A percentile compares a stretch with the other conserved stretches of the same genome.
Evolutionary conservation across 768 basidiomycete genomes (phyloP).

Genomic region (Hygrocybe coccinea): DNA sequence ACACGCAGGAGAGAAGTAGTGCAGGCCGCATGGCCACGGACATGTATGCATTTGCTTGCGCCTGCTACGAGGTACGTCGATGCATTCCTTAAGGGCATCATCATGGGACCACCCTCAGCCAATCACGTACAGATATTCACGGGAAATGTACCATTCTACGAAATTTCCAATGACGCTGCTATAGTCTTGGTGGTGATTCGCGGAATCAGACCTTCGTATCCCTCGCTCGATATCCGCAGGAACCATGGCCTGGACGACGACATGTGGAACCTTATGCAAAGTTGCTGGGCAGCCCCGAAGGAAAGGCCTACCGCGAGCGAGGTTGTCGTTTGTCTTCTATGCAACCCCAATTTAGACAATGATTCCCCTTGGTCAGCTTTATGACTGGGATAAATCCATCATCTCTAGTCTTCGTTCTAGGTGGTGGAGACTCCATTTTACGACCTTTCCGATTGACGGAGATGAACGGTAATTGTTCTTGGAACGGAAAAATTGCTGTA

Average conservation of each 20-base stretch:
- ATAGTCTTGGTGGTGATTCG: conserved; percentile 17
- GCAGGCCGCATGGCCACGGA: conserved; percentile 21
- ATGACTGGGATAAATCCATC: too few relatives aligned
- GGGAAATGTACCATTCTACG: conserved; percentile 21
- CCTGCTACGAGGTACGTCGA: conserved; percentile 29
- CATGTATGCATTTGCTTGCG: conserved; percentile 32
- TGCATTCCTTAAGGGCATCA: neutral
- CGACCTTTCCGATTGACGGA: too few relatives aligned
- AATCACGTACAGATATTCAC: conserved; percentile 19
- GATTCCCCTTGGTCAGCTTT: too few relatives aligned
- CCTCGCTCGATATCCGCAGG: neutral
- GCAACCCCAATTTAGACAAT: too few relatives aligned
- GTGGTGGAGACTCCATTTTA: too few relatives aligned
- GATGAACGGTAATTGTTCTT: too few relatives aligned
- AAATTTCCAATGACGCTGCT: conserved; percentile 13
- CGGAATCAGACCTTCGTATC: conserved; percentile 1
- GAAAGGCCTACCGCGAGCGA: too few relatives aligned
- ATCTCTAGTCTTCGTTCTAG: too few relatives aligned
- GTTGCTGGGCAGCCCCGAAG: neutral
- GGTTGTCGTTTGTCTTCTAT: too few relatives aligned
- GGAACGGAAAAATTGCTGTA: too few relatives aligned
- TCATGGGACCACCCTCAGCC: neutral
- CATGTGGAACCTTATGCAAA: conserved; percentile 5
- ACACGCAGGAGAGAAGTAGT: conserved; percentile 8
- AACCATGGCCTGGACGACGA: neutral